Conservation (phyloP, 2,329 filamentous ascomycete species). For the Trichoderma endophyticum region DNA sequence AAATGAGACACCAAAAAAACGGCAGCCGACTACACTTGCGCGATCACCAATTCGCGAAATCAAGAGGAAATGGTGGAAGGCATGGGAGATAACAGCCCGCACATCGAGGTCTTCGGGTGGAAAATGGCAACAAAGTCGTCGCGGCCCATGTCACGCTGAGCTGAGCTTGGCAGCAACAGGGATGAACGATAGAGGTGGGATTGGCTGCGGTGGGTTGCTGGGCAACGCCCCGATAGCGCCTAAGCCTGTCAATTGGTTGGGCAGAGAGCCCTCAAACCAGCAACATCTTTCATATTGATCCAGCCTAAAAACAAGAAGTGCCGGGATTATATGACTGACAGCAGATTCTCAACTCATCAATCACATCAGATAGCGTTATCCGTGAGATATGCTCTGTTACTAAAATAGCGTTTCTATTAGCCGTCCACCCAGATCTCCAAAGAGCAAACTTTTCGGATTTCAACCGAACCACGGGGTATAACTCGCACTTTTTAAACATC, state of each 20-base stretch:
- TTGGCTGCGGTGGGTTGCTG: constrained; percentile 13
- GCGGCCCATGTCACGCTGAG: not conserved
- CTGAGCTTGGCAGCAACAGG: not conserved
- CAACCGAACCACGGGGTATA: not conserved
- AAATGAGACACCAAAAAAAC: not conserved
- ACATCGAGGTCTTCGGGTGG: not conserved
- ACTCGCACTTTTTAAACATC: not conserved
- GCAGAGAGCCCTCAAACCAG: not conserved
- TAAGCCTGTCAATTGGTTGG: not conserved
- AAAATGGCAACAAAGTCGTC: not conserved
- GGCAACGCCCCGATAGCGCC: constrained; percentile 15
- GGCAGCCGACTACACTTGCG: not conserved
- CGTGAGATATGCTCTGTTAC: not conserved
- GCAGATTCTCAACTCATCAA: not conserved
- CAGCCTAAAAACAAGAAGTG: not conserved
- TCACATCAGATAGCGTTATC: not conserved
- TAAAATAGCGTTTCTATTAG: not conserved
- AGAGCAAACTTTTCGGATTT: not conserved
- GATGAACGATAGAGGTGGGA: not conserved
- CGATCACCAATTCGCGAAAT: not conserved
- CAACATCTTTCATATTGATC: not conserved
- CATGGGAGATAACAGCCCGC: not conserved
- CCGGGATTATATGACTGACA: not conserved
- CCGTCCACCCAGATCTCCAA: not conserved
- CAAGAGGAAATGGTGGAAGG: not conserved